Evolutionary conservation across 23 red algal species (phyloP), one percentile per base, ranked within the genome.

Genomic region (Pyropia yezoensis): DNA sequence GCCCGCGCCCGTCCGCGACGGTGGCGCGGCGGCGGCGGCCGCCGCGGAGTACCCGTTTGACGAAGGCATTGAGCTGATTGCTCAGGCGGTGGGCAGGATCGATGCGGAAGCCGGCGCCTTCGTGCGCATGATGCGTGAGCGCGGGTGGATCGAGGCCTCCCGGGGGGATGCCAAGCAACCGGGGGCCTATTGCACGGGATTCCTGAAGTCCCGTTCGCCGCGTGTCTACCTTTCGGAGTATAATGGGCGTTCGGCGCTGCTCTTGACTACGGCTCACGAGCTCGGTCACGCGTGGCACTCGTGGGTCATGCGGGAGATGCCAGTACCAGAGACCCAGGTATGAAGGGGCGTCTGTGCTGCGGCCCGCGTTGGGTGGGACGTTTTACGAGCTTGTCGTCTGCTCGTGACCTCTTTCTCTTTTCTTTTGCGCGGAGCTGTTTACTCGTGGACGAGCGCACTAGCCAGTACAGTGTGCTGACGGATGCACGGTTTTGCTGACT

Each of bases 21-120:
- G 57, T 8, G 24, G 11, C 24, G 39, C 39, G 6, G 82, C 79
- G 0, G 54, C 54, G 54, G 71, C 82, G 19, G 82, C 82, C 21
- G 71, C 82, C 2, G 18, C 55, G 19, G 70, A 69, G 32, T 89
- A 89, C 65, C 59, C 84, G 17, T 89, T 89, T 70, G 84, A 89
- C 34, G 84, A 89, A 62, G 84, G 75, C 3, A 81, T 89, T 52
- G 75, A 89, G 45, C 65, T 89, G 1, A 89, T 89, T 63, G 68
- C 75, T 3, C 55, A 71, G 20, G 75, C 84, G 18, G 84, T 89
- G 6, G 84, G 55, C n/a, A 61, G 62, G 56, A 59, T 89, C 11
- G 84, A 89, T 33, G 13, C 58, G 14, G 57, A 79, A 7, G 76
- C 69, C 0, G 84, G 84, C 17, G 24, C 33, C 6, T 89, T 89